Base-by-base conservation (phyloP, 768 basidiomycete species). In the Boletus insuetus region DNA sequence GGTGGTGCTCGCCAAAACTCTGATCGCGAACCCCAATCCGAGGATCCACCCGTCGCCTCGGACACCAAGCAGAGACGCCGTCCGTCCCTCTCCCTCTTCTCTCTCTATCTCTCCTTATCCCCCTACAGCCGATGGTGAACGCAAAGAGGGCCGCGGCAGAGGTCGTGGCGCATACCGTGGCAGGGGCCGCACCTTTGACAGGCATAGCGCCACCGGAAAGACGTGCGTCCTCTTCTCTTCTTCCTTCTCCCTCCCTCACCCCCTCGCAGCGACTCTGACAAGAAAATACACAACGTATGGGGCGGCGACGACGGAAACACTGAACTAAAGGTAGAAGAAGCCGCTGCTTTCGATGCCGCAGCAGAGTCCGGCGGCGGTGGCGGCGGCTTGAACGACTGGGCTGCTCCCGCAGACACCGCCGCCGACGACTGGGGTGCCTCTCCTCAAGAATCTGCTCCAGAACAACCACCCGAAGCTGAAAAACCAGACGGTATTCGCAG, bases 201-300 rank as follows among this genome's bases (percentile, higher is more conserved):
- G 80, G 74, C 92, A 94, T 74, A 90, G 87, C 64, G 83, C 82
- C 66, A 92, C 92, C 39, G 92, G 89, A 71, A 89, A 87, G 75
- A 86, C 79, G 89, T 89, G 64, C 59, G 87, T 79, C 20, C 19
- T 20, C 26, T 42, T 55, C 11, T 31, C 31, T 17, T n/a, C 34
- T 17, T 40, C 47, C 37, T 49, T 4, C 51, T 43, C 22, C 29
- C 44, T 50, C 54, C 46, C 58, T 58, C 56, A 59, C 54, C 55
- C 52, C 34, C 54, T 46, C 54, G 13, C 59, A 94, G 91, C 71
- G 96, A 98, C 75, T 88, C 91, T 43, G 91, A 94, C 63, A 98
- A 98, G 82, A 93, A 92, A 78, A 76, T 95, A 64, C 89, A 92
- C 71, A 89, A 93, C 69, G 88, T 87, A 61, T 98, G 96, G 96